These are phyloP conservation scores for Yamadazyma dushanensis DNA, from an alignment of 1,139 yeast genomes.

Conservation along the genomic window DNA sequence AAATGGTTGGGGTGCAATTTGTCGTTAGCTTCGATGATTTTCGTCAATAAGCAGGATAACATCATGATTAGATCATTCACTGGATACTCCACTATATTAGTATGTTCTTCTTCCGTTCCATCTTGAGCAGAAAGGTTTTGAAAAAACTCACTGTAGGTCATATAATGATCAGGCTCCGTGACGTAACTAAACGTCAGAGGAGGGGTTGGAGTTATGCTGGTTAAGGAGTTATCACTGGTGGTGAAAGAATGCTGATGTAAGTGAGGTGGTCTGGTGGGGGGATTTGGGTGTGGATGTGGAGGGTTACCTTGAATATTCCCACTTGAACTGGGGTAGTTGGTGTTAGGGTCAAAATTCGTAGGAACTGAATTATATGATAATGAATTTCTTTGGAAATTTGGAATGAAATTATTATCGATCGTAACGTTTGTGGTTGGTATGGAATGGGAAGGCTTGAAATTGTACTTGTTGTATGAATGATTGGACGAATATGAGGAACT, in stretches of 20 bases:
- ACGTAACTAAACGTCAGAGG: conserved; percentile 14
- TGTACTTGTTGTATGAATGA: conserved; percentile 31
- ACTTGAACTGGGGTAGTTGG: conserved; percentile 1
- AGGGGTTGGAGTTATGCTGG: conserved; percentile 12
- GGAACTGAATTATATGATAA: conserved; percentile 7
- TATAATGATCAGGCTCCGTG: conserved; percentile 44
- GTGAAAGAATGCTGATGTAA: conserved; percentile 11
- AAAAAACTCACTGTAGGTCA: conserved; percentile 45
- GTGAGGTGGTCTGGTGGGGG: conserved; percentile 6
- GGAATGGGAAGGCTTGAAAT: conserved; percentile 18
- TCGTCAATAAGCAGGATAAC: conserved; percentile 81
- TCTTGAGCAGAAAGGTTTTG: conserved; percentile 31
- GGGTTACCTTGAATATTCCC: not conserved
- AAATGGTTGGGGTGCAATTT: conserved; percentile 73
- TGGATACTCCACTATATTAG: conserved; percentile 82
- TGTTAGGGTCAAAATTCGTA: conserved; percentile 1
- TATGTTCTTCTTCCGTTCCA: conserved; percentile 46
- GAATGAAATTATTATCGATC: conserved; percentile 16
- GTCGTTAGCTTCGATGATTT: conserved; percentile 92
- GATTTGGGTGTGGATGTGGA: not conserved
- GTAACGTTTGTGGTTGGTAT: conserved; percentile 20
- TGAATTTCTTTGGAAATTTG: conserved; percentile 13
- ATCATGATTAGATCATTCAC: conserved; percentile 77
- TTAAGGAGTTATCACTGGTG: conserved; percentile 9
- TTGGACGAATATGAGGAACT: conserved; percentile 48